Percentiles rank a stretch among this genome's conserved stretches.
Evolutionary conservation across 1,284 basidiomycete genomes (phyloP).

Genomic region (Trichosporon faecale): DNA sequence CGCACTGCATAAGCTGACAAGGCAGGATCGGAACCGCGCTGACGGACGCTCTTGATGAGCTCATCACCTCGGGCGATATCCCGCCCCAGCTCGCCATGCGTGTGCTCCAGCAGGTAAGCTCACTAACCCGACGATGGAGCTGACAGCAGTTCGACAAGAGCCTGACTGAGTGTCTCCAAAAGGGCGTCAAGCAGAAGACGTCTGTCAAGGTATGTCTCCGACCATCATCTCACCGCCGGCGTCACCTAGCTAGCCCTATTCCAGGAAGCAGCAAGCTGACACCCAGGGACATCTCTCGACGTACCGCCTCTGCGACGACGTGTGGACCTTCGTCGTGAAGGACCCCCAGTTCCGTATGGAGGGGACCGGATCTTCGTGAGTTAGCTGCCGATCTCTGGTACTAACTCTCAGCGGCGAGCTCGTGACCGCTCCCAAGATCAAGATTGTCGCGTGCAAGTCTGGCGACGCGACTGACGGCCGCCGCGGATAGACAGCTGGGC

Average conservation of each 20-base stretch:
- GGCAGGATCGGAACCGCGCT: conserved; percentile 90
- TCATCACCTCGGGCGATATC: conserved; percentile 94
- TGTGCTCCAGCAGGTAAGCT: conserved; percentile 80
- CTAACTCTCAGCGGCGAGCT: conserved; percentile 35
- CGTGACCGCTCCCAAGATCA: conserved; percentile 71
- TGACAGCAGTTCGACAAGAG: conserved; percentile 85
- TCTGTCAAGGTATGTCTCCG: conserved; percentile 67
- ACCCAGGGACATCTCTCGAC: conserved; percentile 79
- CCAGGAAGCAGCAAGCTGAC: conserved; percentile 14
- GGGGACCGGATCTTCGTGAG: conserved; percentile 58
- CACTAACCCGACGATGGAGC: neutral
- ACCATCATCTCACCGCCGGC: neutral
- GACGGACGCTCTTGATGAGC: conserved; percentile 97
- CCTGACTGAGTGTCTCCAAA: conserved; percentile 81
- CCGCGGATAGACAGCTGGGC: conserved; percentile 24
- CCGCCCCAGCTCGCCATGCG: conserved; percentile 97
- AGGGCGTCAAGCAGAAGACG: conserved; percentile 88
- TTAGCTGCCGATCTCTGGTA: conserved; percentile 17
- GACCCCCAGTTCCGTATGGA: conserved; percentile 93
- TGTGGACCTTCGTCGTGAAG: conserved; percentile 95
- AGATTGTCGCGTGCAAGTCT: conserved; percentile 94
- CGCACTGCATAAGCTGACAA: neutral
- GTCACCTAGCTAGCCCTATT: neutral
- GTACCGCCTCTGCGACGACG: conserved; percentile 92
- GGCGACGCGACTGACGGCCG: conserved; percentile 68